Base-by-base conservation (phyloP, 345 rosid genomes). In the Adansonia digitata region DNA sequence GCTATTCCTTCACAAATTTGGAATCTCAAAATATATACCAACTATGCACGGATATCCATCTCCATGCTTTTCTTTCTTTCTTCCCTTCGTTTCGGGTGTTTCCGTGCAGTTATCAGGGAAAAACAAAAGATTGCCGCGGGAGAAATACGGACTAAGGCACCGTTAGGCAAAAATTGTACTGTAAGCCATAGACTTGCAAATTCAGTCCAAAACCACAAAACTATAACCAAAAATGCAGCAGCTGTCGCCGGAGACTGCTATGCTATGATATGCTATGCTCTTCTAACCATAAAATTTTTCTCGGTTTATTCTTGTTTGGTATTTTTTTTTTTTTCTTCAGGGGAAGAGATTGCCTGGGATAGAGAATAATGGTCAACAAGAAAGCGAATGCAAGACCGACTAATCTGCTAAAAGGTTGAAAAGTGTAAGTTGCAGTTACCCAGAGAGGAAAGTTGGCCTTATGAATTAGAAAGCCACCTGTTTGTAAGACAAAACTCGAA, bases 331-430 rank as follows among this genome's bases (percentile, higher is more conserved):
- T 51, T 51, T 60, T 56, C 62, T 78, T 74, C 71, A 15, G 37
- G 40, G 52, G 68, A 35, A 68, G 56, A 72, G 83, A 73, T 43
- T 77, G 81, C 76, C 86, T 88, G 35, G 97, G 97, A 72, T 91
- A 88, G 42, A 91, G 79, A 69, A 78, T 27, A 48, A 87, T 22
- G 46, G 98, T 93, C 77, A 92, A 59, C 40, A 81, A 65, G 22
- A 82, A 69, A 75, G 93, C 49, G 72, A 85, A 86, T 68, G 81
- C 81, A 79, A 91, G 74, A 69, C 98, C 98, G 46, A 91, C 90
- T 11, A 82, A 75, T 74, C 97, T 97, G 29, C 94, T 88, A 49
- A 92, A 91, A 55, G 98, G 97, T 82, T 92, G 90, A 72, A 86
- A 86, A 2, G 92, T 91, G 71, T 81, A 88, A 72, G 77, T 86